These are phyloP conservation scores for Xylaria venustula DNA, from an alignment of 495 filamentous ascomycete species.

Conservation along the genomic window DNA sequence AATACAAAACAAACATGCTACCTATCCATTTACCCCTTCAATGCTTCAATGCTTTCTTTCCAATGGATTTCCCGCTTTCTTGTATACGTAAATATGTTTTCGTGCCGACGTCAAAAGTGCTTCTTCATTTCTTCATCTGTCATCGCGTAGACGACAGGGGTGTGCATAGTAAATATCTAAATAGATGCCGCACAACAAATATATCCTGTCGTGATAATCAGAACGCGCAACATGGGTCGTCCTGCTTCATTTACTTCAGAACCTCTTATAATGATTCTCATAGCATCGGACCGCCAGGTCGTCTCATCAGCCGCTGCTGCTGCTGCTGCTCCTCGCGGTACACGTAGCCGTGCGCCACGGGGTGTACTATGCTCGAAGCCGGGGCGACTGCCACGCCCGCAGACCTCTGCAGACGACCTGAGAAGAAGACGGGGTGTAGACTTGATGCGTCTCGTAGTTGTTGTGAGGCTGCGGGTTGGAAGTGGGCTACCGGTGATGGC, in stretches of 20 bases:
- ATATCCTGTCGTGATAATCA: no score
- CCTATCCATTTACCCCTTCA: neutral
- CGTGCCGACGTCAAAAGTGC: no score
- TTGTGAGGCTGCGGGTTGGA: neutral
- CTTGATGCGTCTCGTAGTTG: constrained; percentile 38
- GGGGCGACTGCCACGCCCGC: constrained; percentile 18
- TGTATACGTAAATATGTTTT: no score
- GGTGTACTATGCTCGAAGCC: constrained; percentile 24
- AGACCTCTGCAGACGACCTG: constrained; percentile 47
- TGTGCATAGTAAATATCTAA: no score
- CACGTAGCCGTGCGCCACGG: constrained; percentile 55
- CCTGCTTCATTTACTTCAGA: no score
- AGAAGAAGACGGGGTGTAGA: constrained; percentile 61
- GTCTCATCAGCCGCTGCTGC: constrained; percentile 11
- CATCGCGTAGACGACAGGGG: no score
- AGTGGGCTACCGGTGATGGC: neutral
- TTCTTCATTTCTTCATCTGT: no score
- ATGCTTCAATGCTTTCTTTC: no score
- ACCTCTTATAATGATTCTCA: constrained; percentile 22
- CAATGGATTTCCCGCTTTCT: neutral
- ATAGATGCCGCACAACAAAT: no score
- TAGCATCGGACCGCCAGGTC: constrained; percentile 38
- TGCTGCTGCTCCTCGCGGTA: constrained; percentile 47
- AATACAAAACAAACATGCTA: constrained; percentile 21
- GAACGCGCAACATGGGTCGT: no score